Evolutionary conservation across 2,329 filamentous ascomycete species (phyloP).

Genomic region (Chaetomium sp.): DNA sequence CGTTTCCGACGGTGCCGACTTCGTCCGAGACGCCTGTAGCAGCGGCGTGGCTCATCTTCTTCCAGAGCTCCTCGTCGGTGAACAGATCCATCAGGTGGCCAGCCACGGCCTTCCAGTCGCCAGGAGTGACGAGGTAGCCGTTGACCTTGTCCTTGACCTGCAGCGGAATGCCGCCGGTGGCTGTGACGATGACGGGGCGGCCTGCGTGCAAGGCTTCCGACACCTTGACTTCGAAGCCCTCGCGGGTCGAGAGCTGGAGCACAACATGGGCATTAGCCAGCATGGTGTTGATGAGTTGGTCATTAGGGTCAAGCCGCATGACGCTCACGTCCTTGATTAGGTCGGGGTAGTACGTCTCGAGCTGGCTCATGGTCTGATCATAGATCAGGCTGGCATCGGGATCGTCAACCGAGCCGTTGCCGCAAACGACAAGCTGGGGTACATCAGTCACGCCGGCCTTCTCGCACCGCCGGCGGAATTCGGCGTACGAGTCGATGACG

Average conservation of each 20-base stretch:
- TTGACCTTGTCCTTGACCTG: conserved; percentile 73
- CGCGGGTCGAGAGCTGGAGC: conserved; percentile 77
- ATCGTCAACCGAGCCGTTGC: conserved; percentile 79
- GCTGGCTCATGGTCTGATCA: conserved; percentile 68
- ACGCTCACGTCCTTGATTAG: conserved; percentile 69
- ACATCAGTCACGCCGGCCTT: conserved; percentile 53
- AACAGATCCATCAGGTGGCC: conserved; percentile 67
- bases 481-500: conserved; percentile 73
- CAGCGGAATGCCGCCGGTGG: conserved; percentile 76
- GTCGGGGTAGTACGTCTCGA: conserved; percentile 64
- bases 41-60: conserved; percentile 67
- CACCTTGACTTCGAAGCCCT: conserved; percentile 86
- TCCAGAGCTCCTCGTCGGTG: conserved; percentile 64
- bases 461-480: conserved; percentile 66
- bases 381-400: conserved; percentile 74
- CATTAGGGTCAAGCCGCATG: conserved; percentile 75
- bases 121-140: conserved; percentile 72
- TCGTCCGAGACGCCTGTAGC: conserved; percentile 73
- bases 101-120: conserved; percentile 71
- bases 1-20: conserved; percentile 78
- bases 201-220: conserved; percentile 81
- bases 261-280: conserved; percentile 72
- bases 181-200: conserved; percentile 73
- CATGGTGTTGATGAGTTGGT: conserved; percentile 77
- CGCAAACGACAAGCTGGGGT: conserved; percentile 76